These are phyloP conservation scores for Bolboschoenus planiculmis DNA, from an alignment of 176 grass and related monocot species.

Conservation along the genomic window DNA sequence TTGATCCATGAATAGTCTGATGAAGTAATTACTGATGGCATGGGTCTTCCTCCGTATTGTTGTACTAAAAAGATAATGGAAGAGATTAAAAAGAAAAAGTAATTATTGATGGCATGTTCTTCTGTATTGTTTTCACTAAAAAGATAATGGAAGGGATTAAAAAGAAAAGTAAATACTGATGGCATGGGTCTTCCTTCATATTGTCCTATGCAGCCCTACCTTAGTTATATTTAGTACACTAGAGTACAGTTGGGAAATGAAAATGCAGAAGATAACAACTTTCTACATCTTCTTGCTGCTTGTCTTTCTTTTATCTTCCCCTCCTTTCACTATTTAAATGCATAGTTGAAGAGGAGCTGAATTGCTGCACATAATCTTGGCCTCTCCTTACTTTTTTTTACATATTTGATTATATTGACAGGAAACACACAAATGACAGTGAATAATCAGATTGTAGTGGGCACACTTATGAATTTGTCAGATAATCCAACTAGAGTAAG, in stretches of 20 bases:
- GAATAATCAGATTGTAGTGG: constrained; percentile 90
- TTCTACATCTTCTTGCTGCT: neutral
- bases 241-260: too few species aligned
- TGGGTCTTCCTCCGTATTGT: too few species aligned
- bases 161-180: too few species aligned
- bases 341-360: neutral
- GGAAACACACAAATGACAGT: constrained; percentile 98
- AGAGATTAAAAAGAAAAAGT: neutral
- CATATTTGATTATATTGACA: constrained; percentile 23
- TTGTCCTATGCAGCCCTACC: neutral
- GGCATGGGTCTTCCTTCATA: neutral
- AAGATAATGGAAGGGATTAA: neutral
- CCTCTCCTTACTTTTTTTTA: neutral
- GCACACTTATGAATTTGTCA: constrained; percentile 92
- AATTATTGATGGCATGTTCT: neutral
- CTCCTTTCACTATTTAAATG: neutral
- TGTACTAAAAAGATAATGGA: neutral
- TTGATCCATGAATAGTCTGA: too few species aligned
- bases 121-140: too few species aligned
- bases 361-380: neutral
- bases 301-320: neutral
- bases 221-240: neutral
- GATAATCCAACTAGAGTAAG: constrained; percentile 94
- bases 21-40: neutral
- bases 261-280: too few species aligned